Evolutionary conservation across 495 filamentous ascomycete species (phyloP).

Genomic region (Penicillium cataractarum): DNA sequence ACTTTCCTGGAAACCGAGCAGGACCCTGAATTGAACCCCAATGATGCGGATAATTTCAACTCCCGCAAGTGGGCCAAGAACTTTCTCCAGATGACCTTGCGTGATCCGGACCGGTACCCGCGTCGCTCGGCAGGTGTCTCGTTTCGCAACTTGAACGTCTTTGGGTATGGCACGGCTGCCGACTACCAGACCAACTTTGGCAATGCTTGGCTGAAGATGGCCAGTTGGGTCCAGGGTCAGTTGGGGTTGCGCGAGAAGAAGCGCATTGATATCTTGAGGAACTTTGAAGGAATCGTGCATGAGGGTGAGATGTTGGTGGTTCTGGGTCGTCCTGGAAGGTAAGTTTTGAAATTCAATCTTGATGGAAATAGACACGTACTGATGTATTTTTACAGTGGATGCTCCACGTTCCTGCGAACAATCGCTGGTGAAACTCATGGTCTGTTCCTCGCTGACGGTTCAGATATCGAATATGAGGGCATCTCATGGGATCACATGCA

Average conservation of each 20-base stretch:
- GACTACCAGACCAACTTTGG: slow-evolving; percentile 76
- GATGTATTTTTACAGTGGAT: neutral
- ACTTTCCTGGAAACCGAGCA: slow-evolving; percentile 46
- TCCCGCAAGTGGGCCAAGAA: slow-evolving; percentile 54
- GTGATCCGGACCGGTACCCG: slow-evolving; percentile 49
- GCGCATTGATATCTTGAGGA: slow-evolving; percentile 31
- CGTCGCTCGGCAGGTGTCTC: slow-evolving; percentile 28
- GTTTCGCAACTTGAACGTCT: slow-evolving; percentile 11
- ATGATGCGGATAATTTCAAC: slow-evolving; percentile 45
- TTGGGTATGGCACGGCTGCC: slow-evolving; percentile 10
- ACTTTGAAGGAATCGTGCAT: slow-evolving; percentile 40
- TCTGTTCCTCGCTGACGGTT: slow-evolving; percentile 44
- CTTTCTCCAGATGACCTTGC: slow-evolving; percentile 38
- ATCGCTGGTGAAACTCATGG: slow-evolving; percentile 42
- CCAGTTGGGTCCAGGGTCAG: slow-evolving; percentile 4
- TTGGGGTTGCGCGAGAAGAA: slow-evolving; percentile 9
- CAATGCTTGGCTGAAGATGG: slow-evolving; percentile 62
- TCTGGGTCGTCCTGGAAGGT: slow-evolving; percentile 42
- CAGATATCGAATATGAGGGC: slow-evolving; percentile 10
- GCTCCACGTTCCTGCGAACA: slow-evolving; percentile 37
- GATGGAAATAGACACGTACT: neutral
- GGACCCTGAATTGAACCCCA: slow-evolving; percentile 49
- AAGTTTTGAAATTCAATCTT: slow-evolving; percentile 34
- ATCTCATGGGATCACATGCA: slow-evolving; percentile 52
- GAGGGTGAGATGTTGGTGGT: slow-evolving; percentile 44